Evolutionary conservation across 805 yeast species (phyloP).

Genomic region (Yarrowia porcina): DNA sequence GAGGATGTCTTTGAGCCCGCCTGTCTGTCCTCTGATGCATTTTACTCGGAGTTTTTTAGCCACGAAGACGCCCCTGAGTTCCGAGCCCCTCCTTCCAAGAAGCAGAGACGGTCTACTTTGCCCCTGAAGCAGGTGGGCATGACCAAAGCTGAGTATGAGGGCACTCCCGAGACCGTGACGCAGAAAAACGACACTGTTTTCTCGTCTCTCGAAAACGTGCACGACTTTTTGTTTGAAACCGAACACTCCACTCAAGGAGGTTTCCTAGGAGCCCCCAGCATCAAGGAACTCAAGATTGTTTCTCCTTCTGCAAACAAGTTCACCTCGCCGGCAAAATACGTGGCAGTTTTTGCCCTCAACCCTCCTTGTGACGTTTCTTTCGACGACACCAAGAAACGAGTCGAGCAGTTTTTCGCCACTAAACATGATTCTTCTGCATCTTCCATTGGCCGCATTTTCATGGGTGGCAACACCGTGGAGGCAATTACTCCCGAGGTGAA

Average conservation of each 20-base stretch:
- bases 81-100: not conserved
- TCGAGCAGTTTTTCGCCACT: not conserved
- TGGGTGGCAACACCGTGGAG: conserved; percentile 9
- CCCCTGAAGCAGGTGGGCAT: conserved; percentile 15
- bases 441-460: conserved; percentile 6
- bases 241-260: not conserved
- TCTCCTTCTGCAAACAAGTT: not conserved
- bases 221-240: not conserved
- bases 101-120: not conserved
- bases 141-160: not conserved
- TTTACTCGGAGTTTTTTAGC: conserved; percentile 5
- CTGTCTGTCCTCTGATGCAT: conserved; percentile 2
- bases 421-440: conserved; percentile 8
- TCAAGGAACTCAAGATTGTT: conserved; percentile 14
- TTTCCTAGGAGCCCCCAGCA: conserved; percentile 8
- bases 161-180: not conserved
- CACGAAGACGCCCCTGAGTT: not conserved
- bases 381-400: not conserved
- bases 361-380: not conserved
- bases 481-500: not conserved
- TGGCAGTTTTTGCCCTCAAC: conserved; percentile 8
- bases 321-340: conserved; percentile 19
- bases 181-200: conserved; percentile 11
- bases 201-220: conserved; percentile 4
- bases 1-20: conserved; percentile 2